Base-by-base conservation (phyloP, 805 yeast genomes). In the Osmozyma mogii region DNA sequence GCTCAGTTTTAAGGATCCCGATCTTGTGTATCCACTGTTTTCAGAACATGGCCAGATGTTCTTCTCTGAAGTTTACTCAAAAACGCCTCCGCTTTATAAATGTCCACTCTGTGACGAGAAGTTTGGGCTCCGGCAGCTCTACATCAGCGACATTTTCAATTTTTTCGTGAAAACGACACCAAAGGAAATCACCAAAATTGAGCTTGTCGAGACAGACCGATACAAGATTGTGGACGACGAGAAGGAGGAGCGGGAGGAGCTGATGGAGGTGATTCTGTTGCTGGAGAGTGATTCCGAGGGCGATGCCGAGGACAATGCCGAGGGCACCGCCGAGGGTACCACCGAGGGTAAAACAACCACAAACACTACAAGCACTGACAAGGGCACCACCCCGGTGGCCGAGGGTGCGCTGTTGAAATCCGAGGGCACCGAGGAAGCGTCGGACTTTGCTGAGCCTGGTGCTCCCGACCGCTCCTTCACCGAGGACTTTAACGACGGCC, bases 161-260 rank as follows among this genome's bases (percentile, higher is more conserved):
- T 63, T 50, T 35, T 63, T 64, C 32, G 60, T 63, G 21, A 61
- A 58, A 31, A 52, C 53, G 12, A 58, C 68, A 1, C 65, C 67
- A 3, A 31, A 25, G 25, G 48, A 52, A 17, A 47, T 56, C 6
- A 54, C 53, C 22, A 39, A 56, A 30, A 52, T 64, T 4, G 66
- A 62, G 40, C 37, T 62, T 10, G 34, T 52, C 23, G 64, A 58
- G 22, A 47, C 54, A 50, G 41, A 44, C 17, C 50, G 54, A 30
- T 63, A 56, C 32, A 46, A 50, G 34, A 47, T 58, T 1, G 45
- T 63, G 7, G 59, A 54, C 20, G 58, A 57, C 17, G 43, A 36
- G 4, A 24, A 25, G 4, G 20, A 6, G 12, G 47, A 38, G 20
- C 17, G 26, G 18, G 20, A 15, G 8, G 28, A 31, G 14, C 54